These are phyloP conservation scores for Arthrobotrys musiformis DNA, from an alignment of 2,329 filamentous ascomycete species.

Conservation along the genomic window DNA sequence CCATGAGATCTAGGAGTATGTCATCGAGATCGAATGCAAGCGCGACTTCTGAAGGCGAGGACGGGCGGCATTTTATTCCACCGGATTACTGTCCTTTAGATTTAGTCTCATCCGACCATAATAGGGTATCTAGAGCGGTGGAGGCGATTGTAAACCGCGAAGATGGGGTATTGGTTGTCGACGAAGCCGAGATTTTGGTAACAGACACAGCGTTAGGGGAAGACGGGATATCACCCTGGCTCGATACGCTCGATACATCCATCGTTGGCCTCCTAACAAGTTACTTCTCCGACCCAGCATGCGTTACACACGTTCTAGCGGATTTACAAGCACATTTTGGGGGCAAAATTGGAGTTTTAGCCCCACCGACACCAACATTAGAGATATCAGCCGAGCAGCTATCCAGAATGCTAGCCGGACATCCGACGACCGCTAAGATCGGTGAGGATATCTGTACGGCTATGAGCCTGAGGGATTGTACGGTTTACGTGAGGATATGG, in stretches of 20 bases:
- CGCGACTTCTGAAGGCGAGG: slow-evolving; percentile 29
- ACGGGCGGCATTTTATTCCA: slow-evolving; percentile 1
- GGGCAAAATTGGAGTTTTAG: slow-evolving; percentile 41
- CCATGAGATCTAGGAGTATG: slow-evolving; percentile 55
- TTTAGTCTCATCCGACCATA: slow-evolving; percentile 55
- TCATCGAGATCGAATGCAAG: slow-evolving; percentile 29
- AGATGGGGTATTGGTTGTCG: slow-evolving; percentile 58
- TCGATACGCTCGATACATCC: slow-evolving; percentile 48
- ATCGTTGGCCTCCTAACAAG: slow-evolving; percentile 46
- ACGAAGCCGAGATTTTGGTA: slow-evolving; percentile 54
- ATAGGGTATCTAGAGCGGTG: slow-evolving; percentile 50
- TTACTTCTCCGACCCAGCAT: slow-evolving; percentile 55
- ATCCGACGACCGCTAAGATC: slow-evolving; percentile 48
- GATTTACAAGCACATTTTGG: slow-evolving; percentile 56
- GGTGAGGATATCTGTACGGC: slow-evolving; percentile 58
- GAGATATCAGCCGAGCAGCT: slow-evolving; percentile 52
- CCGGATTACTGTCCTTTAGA: slow-evolving; percentile 59
- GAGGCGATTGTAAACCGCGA: slow-evolving; percentile 58
- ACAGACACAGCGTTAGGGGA: slow-evolving; percentile 43
- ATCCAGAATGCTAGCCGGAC: slow-evolving; percentile 54
- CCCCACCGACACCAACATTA: slow-evolving; percentile 42
- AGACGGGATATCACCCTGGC: slow-evolving; percentile 40
- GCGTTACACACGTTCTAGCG: slow-evolving; percentile 52
- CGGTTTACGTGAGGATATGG: slow-evolving; percentile 59
- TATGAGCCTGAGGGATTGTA: slow-evolving; percentile 59